Evolutionary conservation across 768 basidiomycete species (phyloP).

Genomic region (Pulveroboletus sp.): DNA sequence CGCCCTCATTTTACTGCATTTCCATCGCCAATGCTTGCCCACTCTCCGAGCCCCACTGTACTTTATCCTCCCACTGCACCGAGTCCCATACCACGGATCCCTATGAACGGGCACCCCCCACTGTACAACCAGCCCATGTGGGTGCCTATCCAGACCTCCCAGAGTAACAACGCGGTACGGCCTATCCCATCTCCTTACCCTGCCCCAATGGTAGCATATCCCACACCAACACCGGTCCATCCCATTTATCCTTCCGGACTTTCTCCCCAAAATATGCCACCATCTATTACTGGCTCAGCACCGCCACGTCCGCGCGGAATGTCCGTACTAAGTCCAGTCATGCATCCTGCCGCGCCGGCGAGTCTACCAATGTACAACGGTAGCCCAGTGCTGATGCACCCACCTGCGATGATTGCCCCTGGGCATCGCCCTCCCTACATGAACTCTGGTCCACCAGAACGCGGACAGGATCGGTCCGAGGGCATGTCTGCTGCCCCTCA

Average conservation of each 20-base stretch:
- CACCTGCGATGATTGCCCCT: conserved; percentile 38
- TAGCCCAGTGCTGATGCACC: conserved; percentile 66
- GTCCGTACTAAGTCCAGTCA: conserved; percentile 69
- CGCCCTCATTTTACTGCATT: conserved; percentile 58
- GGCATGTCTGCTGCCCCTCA: conserved; percentile 37
- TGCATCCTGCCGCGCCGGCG: conserved; percentile 48
- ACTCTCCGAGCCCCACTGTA: conserved; percentile 62
- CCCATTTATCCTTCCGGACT: conserved; percentile 46
- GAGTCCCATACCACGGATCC: conserved; percentile 64
- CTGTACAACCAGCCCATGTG: conserved; percentile 62
- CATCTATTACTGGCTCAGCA: conserved; percentile 25
- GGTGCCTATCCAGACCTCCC: conserved; percentile 49
- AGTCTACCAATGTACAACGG: conserved; percentile 53
- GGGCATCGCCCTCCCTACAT: conserved; percentile 34
- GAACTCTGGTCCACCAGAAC: conserved; percentile 46
- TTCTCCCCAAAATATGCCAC: conserved; percentile 34
- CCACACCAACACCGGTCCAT: conserved; percentile 44
- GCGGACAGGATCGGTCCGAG: conserved; percentile 47
- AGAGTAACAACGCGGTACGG: conserved; percentile 51
- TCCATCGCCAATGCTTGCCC: conserved; percentile 66
- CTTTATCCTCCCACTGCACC: conserved; percentile 60
- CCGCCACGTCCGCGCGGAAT: conserved; percentile 47
- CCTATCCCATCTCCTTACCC: conserved; percentile 58
- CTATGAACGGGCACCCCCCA: conserved; percentile 57
- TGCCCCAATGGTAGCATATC: conserved; percentile 60